These are phyloP conservation scores for Protea cynaroides DNA, from an alignment of 164 flowering plant genomes.

Conservation along the genomic window DNA sequence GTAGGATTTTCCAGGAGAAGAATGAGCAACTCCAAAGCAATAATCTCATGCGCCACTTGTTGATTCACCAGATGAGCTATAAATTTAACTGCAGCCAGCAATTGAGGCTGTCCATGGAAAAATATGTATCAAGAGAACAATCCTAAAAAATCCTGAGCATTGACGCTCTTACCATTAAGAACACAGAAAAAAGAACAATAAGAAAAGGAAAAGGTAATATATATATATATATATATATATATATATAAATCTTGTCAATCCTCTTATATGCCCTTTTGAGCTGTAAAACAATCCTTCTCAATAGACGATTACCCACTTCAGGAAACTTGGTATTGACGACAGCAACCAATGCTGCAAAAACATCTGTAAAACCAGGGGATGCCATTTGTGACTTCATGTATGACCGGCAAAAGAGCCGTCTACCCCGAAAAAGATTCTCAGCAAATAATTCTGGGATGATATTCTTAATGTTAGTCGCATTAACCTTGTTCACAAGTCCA, in stretches of 20 bases:
- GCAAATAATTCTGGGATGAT: conserved; percentile 84
- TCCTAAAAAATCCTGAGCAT: background rate
- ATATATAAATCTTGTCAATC: conserved; percentile 77
- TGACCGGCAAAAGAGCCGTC: conserved; percentile 89
- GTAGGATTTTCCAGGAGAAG: conserved; percentile 73
- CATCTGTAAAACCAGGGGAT: conserved; percentile 89
- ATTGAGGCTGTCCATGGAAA: conserved; percentile 50
- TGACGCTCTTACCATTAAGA: background rate
- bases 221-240: no score
- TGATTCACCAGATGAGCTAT: conserved; percentile 96
- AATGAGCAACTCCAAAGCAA: conserved; percentile 85
- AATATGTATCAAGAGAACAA: background rate
- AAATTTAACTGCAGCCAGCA: conserved; percentile 86
- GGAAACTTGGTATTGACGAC: conserved; percentile 93
- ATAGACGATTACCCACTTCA: conserved; percentile 76
- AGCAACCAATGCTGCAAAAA: conserved; percentile 88
- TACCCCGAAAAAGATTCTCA: conserved; percentile 83
- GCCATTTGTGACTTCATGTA: conserved; percentile 99
- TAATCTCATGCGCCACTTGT: conserved; percentile 88
- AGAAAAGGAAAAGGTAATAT: no score
- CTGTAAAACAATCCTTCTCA: conserved; percentile 83
- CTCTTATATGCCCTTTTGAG: conserved; percentile 92
- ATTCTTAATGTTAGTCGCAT: conserved; percentile 80
- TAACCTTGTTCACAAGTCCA: conserved; percentile 93
- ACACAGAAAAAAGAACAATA: background rate